Base-by-base conservation (phyloP, 31 red algal genomes). In the Odonthalia washingtoniensis region DNA sequence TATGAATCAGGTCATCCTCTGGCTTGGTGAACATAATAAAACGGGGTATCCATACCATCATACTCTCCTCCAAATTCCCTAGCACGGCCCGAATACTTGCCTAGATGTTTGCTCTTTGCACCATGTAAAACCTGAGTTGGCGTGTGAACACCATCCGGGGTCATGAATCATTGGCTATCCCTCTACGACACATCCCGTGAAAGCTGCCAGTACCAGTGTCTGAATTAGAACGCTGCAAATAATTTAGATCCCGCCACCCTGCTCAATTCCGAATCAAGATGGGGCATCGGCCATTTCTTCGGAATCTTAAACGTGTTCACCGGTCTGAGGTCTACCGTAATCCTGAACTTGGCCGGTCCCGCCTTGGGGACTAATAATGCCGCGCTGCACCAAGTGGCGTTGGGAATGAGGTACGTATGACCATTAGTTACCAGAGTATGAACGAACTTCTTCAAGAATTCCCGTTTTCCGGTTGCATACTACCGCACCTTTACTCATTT, bases 171-270 rank as follows among this genome's bases (percentile, higher is more conserved):
- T 39, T 84, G 64, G 38, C 81, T 40, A 9, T 84, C 66, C 33
- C 66, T 33, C 12, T 30, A 74, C 41, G 38, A 24, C 42, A 18
- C 36, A 30, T 33, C 30, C 5, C 36, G 18, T 74, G 12, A 21
- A 21, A 84, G 65, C 34, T 84, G 81, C 64, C 81, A 74, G 33
- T 81, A 81, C 4, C 77, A 14, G 33, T 81, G 77, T 9, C 49
- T 66, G 17, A 57, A 21, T 9, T 57, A 9, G 21, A 57, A 81
- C 4, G 65, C 65, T 65, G 77, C 77, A 65, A 82, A 24, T 32
- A 5, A 70, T 68, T 72, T 39, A 6, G 28, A 18, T 70, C 6
- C 27, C 6, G 14, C 27, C 9, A 28, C 12, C 12, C 6, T 36
- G 14, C 6, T 28, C 33, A 70, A 26, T 26, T 33, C 33, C n/a